A percentile compares a stretch with the other conserved stretches of the same genome.
phyloP scores from a whole-genome alignment of 495 filamentous ascomycete species.

The Penicillium flavigenum region DNA sequence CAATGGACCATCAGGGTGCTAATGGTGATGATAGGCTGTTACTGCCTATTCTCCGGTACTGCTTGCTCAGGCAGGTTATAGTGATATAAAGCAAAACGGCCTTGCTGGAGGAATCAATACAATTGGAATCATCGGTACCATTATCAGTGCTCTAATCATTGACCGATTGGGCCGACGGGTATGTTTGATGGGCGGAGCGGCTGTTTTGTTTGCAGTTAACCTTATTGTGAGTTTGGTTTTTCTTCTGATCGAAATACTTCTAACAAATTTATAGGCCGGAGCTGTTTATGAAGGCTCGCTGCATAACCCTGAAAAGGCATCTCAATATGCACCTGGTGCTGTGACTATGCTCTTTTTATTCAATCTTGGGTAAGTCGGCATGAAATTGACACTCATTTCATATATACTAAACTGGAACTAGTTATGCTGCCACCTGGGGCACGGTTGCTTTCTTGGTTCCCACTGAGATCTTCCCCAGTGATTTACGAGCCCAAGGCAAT shows the following conservation, averaged over 20 bases:
- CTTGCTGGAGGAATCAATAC: constrained; percentile 55
- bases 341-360: constrained; percentile 55
- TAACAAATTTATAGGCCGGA: constrained; percentile 28
- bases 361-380: constrained; percentile 39
- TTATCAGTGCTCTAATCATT: constrained; percentile 55
- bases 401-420: background rate
- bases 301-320: constrained; percentile 29
- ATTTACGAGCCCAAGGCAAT: constrained; percentile 55
- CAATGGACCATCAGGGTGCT: background rate
- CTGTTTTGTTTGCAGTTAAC: constrained; percentile 34
- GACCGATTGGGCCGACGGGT: constrained; percentile 49
- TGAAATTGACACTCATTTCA: background rate
- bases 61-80: constrained; percentile 45
- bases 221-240: constrained; percentile 28
- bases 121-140: constrained; percentile 53
- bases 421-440: constrained; percentile 55
- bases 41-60: constrained; percentile 45
- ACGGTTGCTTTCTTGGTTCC: constrained; percentile 55
- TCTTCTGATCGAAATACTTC: background rate
- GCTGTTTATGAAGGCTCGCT: constrained; percentile 42
- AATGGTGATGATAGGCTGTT: constrained; percentile 34
- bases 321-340: constrained; percentile 46
- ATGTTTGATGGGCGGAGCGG: constrained; percentile 44
- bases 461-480: constrained; percentile 54
- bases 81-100: constrained; percentile 46